These are phyloP conservation scores for Emergomyces orientalis DNA, from an alignment of 2,329 filamentous ascomycete genomes.

Conservation along the genomic window DNA sequence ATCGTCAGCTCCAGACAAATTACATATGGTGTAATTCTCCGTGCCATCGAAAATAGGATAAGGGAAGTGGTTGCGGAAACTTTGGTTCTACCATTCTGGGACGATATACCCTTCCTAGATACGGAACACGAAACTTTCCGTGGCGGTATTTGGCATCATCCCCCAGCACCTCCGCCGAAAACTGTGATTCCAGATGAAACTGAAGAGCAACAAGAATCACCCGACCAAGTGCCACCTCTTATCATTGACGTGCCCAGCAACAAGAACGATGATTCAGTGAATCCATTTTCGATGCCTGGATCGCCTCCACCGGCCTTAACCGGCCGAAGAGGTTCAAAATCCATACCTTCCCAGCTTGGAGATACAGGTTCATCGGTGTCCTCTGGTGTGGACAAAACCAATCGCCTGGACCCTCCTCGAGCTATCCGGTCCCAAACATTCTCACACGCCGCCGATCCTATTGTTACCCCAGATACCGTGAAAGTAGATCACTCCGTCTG, in stretches of 20 bases:
- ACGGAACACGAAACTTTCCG: constrained; percentile 69
- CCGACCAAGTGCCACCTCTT: constrained; percentile 16
- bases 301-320: constrained; percentile 19
- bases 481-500: constrained; percentile 57
- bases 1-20: constrained; percentile 94
- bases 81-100: constrained; percentile 87
- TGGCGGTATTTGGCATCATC: constrained; percentile 65
- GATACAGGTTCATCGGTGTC: constrained; percentile 19
- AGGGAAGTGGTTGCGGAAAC: constrained; percentile 91
- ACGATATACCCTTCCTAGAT: constrained; percentile 83
- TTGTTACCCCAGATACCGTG: constrained; percentile 57
- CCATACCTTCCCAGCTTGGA: constrained; percentile 19
- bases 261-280: constrained; percentile 29
- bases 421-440: constrained; percentile 55
- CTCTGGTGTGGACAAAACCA: constrained; percentile 27
- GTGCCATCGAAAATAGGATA: constrained; percentile 90
- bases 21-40: constrained; percentile 82
- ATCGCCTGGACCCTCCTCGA: constrained; percentile 42
- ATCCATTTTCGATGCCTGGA: constrained; percentile 24
- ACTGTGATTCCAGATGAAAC: constrained; percentile 32
- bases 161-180: constrained; percentile 33
- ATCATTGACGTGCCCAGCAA: constrained; percentile 23
- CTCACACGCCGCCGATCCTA: constrained; percentile 52
- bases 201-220: constrained; percentile 17
- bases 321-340: constrained; percentile 23